phyloP scores from a whole-genome alignment of 2,329 filamentous ascomycete genomes.

The Elsinoe necatrix region DNA sequence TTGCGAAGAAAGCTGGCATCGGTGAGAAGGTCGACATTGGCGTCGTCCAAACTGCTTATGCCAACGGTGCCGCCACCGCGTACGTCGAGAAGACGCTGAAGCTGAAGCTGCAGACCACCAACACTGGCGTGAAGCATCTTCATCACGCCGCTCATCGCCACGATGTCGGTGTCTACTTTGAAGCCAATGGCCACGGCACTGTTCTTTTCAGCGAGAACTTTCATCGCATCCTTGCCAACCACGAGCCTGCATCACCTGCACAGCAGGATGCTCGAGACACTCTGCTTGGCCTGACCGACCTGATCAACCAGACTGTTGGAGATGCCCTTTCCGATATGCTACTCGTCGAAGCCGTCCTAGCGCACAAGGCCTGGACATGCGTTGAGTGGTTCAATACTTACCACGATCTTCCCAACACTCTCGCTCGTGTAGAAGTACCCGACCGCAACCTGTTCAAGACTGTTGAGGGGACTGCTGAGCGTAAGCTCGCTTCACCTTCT shows the following conservation, averaged over 20 bases:
- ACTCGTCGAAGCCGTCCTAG: slow-evolving; percentile 89
- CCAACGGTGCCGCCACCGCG: slow-evolving; percentile 87
- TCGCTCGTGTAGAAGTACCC: slow-evolving; percentile 84
- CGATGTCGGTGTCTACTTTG: slow-evolving; percentile 95
- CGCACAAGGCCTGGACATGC: slow-evolving; percentile 85
- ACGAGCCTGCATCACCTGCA: slow-evolving; percentile 79
- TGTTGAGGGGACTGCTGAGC: slow-evolving; percentile 69
- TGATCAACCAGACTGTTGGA: slow-evolving; percentile 97
- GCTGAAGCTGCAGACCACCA: slow-evolving; percentile 84
- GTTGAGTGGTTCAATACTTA: slow-evolving; percentile 91
- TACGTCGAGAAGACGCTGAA: slow-evolving; percentile 84
- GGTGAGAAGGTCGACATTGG: slow-evolving; percentile 77
- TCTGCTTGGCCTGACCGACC: slow-evolving; percentile 70
- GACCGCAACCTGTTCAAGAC: slow-evolving; percentile 86
- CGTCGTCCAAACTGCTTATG: slow-evolving; percentile 94
- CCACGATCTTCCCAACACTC: slow-evolving; percentile 84
- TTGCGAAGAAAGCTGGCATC: slow-evolving; percentile 71
- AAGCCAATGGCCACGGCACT: slow-evolving; percentile 96
- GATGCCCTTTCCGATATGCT: slow-evolving; percentile 95
- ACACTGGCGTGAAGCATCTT: slow-evolving; percentile 93
- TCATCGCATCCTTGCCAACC: slow-evolving; percentile 65
- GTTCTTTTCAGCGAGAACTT: slow-evolving; percentile 87
- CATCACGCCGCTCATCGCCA: slow-evolving; percentile 95
- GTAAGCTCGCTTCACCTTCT: slow-evolving; percentile 68
- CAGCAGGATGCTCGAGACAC: slow-evolving; percentile 84